Evolutionary conservation across 306 rosid genomes (phyloP).

Genomic region (Vicia sativa): DNA sequence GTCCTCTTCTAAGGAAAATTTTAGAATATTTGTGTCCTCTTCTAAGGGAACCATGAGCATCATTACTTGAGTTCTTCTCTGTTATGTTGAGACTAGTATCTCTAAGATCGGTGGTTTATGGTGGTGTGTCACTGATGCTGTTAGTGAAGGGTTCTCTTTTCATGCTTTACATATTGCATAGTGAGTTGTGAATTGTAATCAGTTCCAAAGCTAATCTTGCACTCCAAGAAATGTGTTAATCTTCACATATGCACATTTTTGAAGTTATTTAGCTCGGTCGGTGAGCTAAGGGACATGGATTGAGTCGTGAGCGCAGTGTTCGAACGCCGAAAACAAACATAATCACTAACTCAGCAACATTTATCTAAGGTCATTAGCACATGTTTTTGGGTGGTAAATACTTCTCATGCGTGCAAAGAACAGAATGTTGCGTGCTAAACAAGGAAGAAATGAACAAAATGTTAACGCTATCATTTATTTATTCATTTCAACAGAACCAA

Average conservation of each 20-base stretch:
- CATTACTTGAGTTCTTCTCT: too few species aligned
- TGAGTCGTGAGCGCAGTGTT: neutral
- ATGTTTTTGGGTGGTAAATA: too few species aligned
- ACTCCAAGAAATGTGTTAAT: neutral
- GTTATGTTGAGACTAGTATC: too few species aligned
- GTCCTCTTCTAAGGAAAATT: too few species aligned
- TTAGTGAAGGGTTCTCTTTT: neutral
- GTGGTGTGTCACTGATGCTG: neutral
- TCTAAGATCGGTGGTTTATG: too few species aligned
- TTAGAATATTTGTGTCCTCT: too few species aligned
- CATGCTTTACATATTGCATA: neutral
- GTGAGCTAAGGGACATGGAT: neutral
- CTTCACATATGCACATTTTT: slow-evolving; percentile 1
- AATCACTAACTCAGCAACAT: neutral
- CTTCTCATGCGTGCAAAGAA: too few species aligned
- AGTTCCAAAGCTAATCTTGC: neutral
- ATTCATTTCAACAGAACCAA: neutral
- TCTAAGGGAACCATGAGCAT: too few species aligned
- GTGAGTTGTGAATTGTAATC: neutral
- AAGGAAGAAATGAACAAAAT: slow-evolving; percentile 36
- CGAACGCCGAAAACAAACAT: neutral
- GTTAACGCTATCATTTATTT: slow-evolving; percentile 36
- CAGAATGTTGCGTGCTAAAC: slow-evolving; percentile 46
- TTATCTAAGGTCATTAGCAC: neutral
- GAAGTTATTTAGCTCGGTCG: too few species aligned